phyloP scores from a whole-genome alignment of 2,329 filamentous ascomycete species.

The Amylocarpus encephaloides region DNA sequence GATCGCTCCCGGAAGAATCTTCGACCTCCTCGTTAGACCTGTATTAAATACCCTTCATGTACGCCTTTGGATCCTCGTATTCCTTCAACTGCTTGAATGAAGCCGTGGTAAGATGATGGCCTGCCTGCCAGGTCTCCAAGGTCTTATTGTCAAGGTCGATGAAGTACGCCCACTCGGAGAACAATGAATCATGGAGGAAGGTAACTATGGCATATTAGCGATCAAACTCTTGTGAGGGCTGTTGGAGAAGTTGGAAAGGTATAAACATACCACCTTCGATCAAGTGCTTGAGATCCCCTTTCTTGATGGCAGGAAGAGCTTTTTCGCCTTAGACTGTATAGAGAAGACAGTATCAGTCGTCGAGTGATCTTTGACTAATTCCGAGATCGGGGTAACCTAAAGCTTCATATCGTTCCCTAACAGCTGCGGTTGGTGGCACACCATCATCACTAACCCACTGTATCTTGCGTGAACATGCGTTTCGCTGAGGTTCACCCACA shows the following conservation, averaged over 20 bases:
- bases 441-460: too few relatives aligned
- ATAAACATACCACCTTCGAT: not conserved
- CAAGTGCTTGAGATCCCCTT: conserved; percentile 11
- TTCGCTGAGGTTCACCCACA: too few relatives aligned
- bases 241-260: not conserved
- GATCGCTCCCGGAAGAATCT: too few relatives aligned
- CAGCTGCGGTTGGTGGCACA: not conserved
- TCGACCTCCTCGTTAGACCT: too few relatives aligned
- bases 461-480: not conserved
- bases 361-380: too few relatives aligned
- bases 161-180: conserved; percentile 11
- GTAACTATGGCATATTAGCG: not conserved
- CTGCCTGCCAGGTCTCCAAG: conserved; percentile 6
- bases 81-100: too few relatives aligned
- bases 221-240: not conserved
- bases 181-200: conserved; percentile 6
- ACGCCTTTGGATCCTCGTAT: too few relatives aligned
- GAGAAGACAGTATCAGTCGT: conserved; percentile 9
- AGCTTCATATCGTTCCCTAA: conserved; percentile 1
- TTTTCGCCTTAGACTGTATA: conserved; percentile 4
- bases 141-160: conserved; percentile 9
- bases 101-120: not conserved
- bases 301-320: conserved; percentile 5
- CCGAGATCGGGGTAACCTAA: too few relatives aligned
- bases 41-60: too few relatives aligned